A percentile compares a stretch with the other conserved stretches of the same genome.
These are phyloP conservation scores for Globisporangium rhizosaccharum DNA, from an alignment of 352 stramenopile genomes.

Conservation along the genomic window DNA sequence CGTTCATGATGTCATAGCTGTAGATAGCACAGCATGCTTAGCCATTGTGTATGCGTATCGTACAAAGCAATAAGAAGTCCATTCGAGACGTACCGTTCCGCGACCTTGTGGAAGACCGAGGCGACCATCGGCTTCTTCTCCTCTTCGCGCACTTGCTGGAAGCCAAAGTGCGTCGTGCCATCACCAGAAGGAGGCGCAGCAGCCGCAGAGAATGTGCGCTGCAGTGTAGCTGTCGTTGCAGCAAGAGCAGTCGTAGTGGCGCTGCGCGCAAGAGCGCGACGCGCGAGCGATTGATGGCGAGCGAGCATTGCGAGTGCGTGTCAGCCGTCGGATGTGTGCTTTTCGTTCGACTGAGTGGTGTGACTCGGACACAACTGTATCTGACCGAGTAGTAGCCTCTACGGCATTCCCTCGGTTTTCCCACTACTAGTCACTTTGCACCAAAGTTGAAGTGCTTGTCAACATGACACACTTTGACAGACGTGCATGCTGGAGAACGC, in stretches of 20 bases:
- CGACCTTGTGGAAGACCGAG: conserved; percentile 97
- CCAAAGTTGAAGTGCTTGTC: no score
- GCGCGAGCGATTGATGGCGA: conserved; percentile 8
- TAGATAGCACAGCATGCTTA: neutral
- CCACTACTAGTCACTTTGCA: no score
- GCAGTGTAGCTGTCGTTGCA: neutral
- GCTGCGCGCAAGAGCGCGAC: conserved; percentile 4
- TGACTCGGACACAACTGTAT: no score
- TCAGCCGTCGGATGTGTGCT: neutral
- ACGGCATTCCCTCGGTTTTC: no score
- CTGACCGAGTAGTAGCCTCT: no score
- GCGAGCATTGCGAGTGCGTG: conserved; percentile 7
- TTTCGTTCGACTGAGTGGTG: neutral
- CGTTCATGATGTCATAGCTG: conserved; percentile 99
- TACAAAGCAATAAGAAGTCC: neutral
- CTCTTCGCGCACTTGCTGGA: conserved; percentile 84
- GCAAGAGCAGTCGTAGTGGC: neutral
- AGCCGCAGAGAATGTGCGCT: neutral
- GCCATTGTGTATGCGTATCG: neutral
- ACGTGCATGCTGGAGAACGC: no score
- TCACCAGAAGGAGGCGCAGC: conserved; percentile 1
- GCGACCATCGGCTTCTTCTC: conserved; percentile 95
- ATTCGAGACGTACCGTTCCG: conserved; percentile 78
- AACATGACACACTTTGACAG: no score
- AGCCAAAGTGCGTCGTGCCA: conserved; percentile 84